Evolutionary conservation across 192 early-diverging fungal species (phyloP).

Genomic region (Backusella parvicylindrica): DNA sequence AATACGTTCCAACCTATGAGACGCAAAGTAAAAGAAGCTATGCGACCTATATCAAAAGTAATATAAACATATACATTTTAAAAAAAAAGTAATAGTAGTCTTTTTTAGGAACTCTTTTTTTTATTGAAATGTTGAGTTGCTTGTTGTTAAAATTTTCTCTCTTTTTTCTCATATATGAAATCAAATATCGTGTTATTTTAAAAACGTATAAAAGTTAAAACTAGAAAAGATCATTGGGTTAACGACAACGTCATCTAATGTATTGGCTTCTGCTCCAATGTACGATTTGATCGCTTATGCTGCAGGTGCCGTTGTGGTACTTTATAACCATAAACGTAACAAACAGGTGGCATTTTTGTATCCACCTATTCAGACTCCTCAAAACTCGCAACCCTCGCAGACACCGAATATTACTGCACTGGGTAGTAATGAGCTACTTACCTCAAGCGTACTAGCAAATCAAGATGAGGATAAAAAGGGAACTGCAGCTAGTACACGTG

Average conservation of each 20-base stretch:
- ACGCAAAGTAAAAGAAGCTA: constrained; percentile 26
- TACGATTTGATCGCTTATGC: constrained; percentile 68
- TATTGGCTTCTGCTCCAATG: constrained; percentile 48
- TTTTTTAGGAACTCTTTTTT: constrained; percentile 5
- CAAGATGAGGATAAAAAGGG: constrained; percentile 18
- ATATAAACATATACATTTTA: neutral
- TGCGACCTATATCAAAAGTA: constrained; percentile 18
- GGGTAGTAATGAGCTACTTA: neutral
- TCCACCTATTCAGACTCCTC: constrained; percentile 18
- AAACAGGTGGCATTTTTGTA: constrained; percentile 61
- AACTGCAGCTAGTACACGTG: constrained; percentile 35
- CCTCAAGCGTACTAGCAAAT: neutral
- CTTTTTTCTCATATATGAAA: neutral
- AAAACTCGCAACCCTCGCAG: neutral
- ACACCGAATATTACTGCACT: constrained; percentile 3
- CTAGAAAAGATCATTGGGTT: constrained; percentile 68
- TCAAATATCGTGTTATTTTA: neutral
- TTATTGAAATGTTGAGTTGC: neutral
- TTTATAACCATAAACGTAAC: constrained; percentile 71
- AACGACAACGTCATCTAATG: constrained; percentile 49
- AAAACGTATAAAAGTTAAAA: constrained; percentile 39
- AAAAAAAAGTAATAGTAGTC: neutral
- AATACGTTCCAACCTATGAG: constrained; percentile 7
- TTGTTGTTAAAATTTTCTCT: neutral
- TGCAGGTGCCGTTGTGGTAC: constrained; percentile 67